Conservation (phyloP, 2,329 filamentous ascomycete species). For the Colletotrichum australisinense region DNA sequence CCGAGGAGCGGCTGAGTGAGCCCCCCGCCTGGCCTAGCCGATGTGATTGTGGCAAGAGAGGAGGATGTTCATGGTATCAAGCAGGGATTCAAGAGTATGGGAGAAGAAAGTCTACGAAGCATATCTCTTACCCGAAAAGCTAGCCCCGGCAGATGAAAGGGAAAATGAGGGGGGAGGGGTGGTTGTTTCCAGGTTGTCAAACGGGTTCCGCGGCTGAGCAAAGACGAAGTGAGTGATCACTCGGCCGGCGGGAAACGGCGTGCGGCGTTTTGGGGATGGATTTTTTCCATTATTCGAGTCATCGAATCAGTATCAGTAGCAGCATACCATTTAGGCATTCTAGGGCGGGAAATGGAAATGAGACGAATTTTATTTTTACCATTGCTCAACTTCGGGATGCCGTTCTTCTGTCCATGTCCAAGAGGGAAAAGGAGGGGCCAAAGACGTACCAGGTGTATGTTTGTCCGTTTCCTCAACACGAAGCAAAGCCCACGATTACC, state of each 20-base stretch:
- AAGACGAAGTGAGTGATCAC: background rate
- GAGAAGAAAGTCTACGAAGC: background rate
- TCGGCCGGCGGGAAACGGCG: constrained; percentile 19
- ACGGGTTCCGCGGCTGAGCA: constrained; percentile 3
- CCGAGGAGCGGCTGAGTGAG: constrained; percentile 28
- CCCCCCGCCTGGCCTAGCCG: too few species aligned
- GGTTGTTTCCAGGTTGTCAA: background rate
- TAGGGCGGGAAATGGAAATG: background rate
- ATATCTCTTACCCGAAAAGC: constrained; percentile 8
- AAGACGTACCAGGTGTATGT: background rate
- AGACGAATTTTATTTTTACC: background rate
- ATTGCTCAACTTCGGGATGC: background rate
- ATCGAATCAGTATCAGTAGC: background rate
- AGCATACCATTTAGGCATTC: background rate
- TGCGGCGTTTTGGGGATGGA: constrained; percentile 26
- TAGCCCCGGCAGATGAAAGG: background rate
- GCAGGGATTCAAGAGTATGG: background rate
- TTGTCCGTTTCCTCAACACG: background rate
- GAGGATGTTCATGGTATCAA: background rate
- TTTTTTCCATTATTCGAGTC: background rate
- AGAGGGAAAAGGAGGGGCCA: background rate
- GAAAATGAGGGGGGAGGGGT: background rate
- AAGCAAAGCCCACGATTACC: background rate
- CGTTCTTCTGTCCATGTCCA: too few species aligned
- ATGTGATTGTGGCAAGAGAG: background rate